Conservation (phyloP, 257 asterid genomes). For the Penstemon newberryi region DNA sequence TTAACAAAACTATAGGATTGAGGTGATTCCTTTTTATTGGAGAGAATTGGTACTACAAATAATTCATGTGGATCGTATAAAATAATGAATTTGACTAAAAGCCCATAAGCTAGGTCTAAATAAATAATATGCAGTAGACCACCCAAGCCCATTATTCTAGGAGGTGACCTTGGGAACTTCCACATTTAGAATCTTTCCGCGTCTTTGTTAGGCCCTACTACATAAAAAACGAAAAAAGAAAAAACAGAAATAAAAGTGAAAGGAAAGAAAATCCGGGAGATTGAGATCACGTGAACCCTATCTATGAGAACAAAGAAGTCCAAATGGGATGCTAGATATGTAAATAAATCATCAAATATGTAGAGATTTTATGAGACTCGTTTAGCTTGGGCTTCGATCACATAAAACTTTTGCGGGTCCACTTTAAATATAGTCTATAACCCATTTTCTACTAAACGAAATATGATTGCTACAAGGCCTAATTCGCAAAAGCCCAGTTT, state of each 20-base stretch:
- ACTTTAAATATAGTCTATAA: too few species aligned
- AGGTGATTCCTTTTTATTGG: not conserved
- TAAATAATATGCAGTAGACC: not conserved
- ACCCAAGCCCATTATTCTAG: constrained; percentile 40
- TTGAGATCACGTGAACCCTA: constrained; percentile 5
- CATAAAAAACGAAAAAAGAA: not conserved
- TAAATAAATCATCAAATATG: too few species aligned
- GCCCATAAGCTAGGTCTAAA: constrained; percentile 26
- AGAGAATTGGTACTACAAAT: constrained; percentile 33
- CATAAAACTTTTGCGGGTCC: too few species aligned
- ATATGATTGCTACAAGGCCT: too few species aligned
- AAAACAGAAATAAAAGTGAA: not conserved
- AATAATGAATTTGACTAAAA: constrained; percentile 29
- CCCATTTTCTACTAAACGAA: too few species aligned
- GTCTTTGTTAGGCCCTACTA: constrained; percentile 7
- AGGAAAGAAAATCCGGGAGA: not conserved
- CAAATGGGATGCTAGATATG: not conserved
- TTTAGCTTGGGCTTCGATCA: too few species aligned
- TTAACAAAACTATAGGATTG: too few species aligned
- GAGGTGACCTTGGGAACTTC: constrained; percentile 52
- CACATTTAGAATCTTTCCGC: constrained; percentile 44
- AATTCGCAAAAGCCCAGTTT: too few species aligned
- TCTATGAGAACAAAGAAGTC: constrained; percentile 7
- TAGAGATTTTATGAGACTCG: too few species aligned
- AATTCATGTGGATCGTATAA: constrained; percentile 24